Percentiles rank a stretch among this genome's conserved stretches.
Evolutionary conservation across 306 rosid species (phyloP).

Genomic region (Corylus americana): DNA sequence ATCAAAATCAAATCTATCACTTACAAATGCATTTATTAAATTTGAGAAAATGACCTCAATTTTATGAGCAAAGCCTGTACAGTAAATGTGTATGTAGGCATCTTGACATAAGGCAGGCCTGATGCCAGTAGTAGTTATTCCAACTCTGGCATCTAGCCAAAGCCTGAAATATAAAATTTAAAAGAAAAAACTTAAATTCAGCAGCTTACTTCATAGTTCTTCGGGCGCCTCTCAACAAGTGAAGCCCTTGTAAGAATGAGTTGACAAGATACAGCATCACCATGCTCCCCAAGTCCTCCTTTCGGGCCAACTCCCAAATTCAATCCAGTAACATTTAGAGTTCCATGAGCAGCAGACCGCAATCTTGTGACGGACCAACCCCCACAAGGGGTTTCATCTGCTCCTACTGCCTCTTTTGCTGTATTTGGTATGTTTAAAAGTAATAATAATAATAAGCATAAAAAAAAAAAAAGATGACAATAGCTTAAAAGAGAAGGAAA

Average conservation of each 20-base stretch:
- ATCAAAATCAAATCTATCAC: neutral
- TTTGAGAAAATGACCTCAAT: neutral
- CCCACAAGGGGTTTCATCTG: slow-evolving; percentile 95
- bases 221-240: slow-evolving; percentile 97
- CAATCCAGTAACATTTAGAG: slow-evolving; percentile 87
- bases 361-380: slow-evolving; percentile 96
- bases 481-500: slow-evolving; percentile 18
- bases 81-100: no score
- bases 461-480: neutral
- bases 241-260: slow-evolving; percentile 94
- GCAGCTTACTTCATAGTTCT: slow-evolving; percentile 97
- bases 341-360: slow-evolving; percentile 97
- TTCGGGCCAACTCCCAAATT: slow-evolving; percentile 93
- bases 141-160: slow-evolving; percentile 15
- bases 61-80: neutral
- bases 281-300: slow-evolving; percentile 99
- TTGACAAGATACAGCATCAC: slow-evolving; percentile 96
- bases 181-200: slow-evolving; percentile 31
- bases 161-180: slow-evolving; percentile 4
- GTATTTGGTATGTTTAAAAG: slow-evolving; percentile 32
- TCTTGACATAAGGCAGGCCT: neutral
- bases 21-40: neutral
- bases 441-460: slow-evolving; percentile 8
- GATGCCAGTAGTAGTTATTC: slow-evolving; percentile 1
- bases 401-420: slow-evolving; percentile 99